Conservation (phyloP, 371 early-diverging fungal species). For the Rhizopus arrhizus region DNA sequence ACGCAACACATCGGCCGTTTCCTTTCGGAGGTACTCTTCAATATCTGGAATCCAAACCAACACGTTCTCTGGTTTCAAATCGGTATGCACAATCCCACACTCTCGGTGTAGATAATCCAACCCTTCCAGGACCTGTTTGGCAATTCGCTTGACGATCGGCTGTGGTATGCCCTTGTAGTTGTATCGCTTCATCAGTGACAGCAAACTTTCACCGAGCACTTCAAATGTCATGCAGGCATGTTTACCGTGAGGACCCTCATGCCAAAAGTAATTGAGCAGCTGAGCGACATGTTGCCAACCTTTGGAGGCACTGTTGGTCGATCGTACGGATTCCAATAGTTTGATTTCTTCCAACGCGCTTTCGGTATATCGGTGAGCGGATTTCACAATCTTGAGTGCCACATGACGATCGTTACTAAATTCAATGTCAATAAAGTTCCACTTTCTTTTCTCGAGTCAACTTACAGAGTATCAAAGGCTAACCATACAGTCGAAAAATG, state of each 20-base stretch:
- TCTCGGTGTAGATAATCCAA: slow-evolving; percentile 93
- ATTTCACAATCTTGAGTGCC: slow-evolving; percentile 96
- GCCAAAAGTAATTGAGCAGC: slow-evolving; percentile 87
- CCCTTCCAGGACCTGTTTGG: slow-evolving; percentile 86
- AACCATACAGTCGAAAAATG: slow-evolving; percentile 98
- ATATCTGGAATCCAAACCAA: slow-evolving; percentile 87
- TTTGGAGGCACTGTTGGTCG: slow-evolving; percentile 61
- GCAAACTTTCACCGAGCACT: slow-evolving; percentile 92
- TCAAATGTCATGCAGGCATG: slow-evolving; percentile 98
- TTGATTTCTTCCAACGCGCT: slow-evolving; percentile 96
- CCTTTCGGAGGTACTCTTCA: slow-evolving; percentile 45
- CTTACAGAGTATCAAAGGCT: slow-evolving; percentile 75
- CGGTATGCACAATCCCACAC: slow-evolving; percentile 98
- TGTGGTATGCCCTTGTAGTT: slow-evolving; percentile 77
- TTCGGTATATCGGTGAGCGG: slow-evolving; percentile 92
- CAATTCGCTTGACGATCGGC: slow-evolving; percentile 83
- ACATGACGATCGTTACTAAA: slow-evolving; percentile 72
- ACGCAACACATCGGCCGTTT: slow-evolving; percentile 23
- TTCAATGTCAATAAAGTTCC: background rate
- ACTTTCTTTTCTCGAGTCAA: background rate
- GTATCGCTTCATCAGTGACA: slow-evolving; percentile 79
- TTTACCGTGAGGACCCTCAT: slow-evolving; percentile 87
- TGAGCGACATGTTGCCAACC: slow-evolving; percentile 77
- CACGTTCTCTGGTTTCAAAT: slow-evolving; percentile 97
- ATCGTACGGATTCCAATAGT: slow-evolving; percentile 74